Base-by-base conservation (phyloP, 441 rosid genomes). In the Mallotus japonicus region DNA sequence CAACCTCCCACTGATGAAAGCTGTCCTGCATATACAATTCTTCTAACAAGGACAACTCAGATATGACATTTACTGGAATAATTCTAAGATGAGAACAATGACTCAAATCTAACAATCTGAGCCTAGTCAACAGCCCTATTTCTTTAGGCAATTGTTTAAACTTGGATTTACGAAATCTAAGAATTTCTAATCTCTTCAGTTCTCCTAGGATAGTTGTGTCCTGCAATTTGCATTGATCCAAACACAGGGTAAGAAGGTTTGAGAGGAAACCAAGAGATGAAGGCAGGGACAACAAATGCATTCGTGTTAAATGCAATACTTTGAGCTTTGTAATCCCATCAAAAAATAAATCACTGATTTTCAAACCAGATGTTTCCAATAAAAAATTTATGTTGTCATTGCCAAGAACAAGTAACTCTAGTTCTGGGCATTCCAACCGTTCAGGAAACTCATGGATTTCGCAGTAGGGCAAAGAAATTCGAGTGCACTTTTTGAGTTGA, bases 141-240 rank as follows among this genome's bases (percentile, higher is more conserved):
- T 75, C 83, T 57, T 15, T 13, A 0, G 83, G 74, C 50, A 82
- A 15, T 22, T 71, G 20, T 4, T 37, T n/a, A 3, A 79, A 62
- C 0, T 22, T 1, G 46, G 84, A 86, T 5, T 54, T 56, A 0
- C 0, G 0, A 19, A 81, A 62, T 63, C 81, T 79, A 16, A 86
- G 83, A 6, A 83, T 49, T 67, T 80, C 77, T 1, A 85, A 59
- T 6, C 74, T 76, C 75, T 65, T 76, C 47, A 83, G 70, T 20
- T 66, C 58, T 62, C 79, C 82, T 47, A 84, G 70, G 5, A 55
- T 16, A 13, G 56, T 13, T 1, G 78, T 12, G 28, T 83, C 79
- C 13, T 5, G n/a, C n/a, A 80, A 46, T 0, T 0, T 0, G 46
- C 80, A 79, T 4, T n/a, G 5, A 58, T 63, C 19, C 44, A 81